Evolutionary conservation across 2,329 filamentous ascomycete genomes (phyloP), one percentile per base, ranked within the genome.

Genomic region (Hymenoscyphus albidus): DNA sequence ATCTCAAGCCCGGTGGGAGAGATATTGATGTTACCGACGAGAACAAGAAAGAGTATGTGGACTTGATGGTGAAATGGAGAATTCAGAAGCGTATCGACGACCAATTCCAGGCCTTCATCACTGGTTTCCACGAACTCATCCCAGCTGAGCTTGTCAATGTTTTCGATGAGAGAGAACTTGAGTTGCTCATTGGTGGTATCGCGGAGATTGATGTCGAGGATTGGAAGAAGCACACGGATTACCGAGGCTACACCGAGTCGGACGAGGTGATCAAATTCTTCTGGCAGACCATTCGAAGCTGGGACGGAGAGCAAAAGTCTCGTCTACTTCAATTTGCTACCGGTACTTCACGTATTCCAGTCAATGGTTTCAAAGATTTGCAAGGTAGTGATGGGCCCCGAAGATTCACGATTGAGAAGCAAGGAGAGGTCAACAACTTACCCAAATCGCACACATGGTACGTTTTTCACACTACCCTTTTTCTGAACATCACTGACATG

Each of bases 141-240:
- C 95, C 95, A 2, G 88, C 93, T 63, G 95, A 99, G 75, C 85
- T 99, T 60, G 93, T 99, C 78, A 98, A 97, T 73, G 95, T 99
- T 51, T 99, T 99, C 74, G 95, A 99, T 75, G 95, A 99, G 82
- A 91, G 95, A 73, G 95, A 99, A 79, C 83, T 99, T 58, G 95
- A 99, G 79, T 81, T 99, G 71, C 84, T 99, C 71, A 98, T 99
- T 75, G 95, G 95, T 70, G 95, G 95, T 84, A 99, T 99, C 73
- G 95, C 95, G n/a, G 95, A 99, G 79, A 99, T 99, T 71, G 95
- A 99, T 74, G 94, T 99, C 16, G 95, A 99, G 66, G 95, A 99
- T 79, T 99, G 95, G 95, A 98, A 99, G 89, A 99, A 99, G 83
- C 95, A 99, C 80, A 99, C 95, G 58, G 95, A 99, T 76, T 99